A percentile compares a stretch with the other conserved stretches of the same genome.
Conservation (phyloP, 257 asterid species). For the Rauvolfia tetraphylla region DNA sequence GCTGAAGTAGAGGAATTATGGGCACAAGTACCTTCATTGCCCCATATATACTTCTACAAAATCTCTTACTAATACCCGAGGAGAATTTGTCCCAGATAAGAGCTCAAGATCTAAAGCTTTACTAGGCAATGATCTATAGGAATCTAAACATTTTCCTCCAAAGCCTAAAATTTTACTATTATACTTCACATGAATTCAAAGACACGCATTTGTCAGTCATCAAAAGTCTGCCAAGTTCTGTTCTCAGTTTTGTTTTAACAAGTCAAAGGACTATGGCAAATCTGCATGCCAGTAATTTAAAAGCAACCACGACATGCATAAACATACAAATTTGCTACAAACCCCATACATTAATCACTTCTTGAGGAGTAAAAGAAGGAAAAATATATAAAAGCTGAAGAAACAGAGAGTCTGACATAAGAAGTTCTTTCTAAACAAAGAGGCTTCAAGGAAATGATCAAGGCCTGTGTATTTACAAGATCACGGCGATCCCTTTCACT, state of each 20-base stretch:
- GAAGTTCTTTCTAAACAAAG: background rate
- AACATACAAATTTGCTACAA: background rate
- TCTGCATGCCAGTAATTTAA: background rate
- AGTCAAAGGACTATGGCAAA: background rate
- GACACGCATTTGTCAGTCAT: background rate
- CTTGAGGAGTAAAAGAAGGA: background rate
- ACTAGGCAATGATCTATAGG: background rate
- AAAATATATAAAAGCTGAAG: background rate
- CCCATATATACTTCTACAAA: background rate
- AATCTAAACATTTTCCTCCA: background rate
- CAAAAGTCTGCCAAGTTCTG: too few relatives aligned
- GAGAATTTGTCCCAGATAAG: background rate
- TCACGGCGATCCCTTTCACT: constrained; percentile 99
- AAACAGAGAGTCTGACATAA: background rate
- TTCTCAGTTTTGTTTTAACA: background rate
- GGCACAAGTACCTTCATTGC: constrained; percentile 3
- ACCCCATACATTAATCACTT: background rate
- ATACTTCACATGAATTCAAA: background rate
- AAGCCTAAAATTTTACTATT: background rate
- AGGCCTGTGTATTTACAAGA: constrained; percentile 62
- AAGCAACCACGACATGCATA: background rate
- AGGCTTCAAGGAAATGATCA: background rate
- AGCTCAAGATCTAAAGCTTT: background rate
- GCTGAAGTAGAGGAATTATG: background rate
- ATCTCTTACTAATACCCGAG: background rate